A percentile compares a stretch with the other conserved stretches of the same genome.
Evolutionary conservation across 495 filamentous ascomycete species (phyloP).

Genomic region (Lophiostoma macrostomum): DNA sequence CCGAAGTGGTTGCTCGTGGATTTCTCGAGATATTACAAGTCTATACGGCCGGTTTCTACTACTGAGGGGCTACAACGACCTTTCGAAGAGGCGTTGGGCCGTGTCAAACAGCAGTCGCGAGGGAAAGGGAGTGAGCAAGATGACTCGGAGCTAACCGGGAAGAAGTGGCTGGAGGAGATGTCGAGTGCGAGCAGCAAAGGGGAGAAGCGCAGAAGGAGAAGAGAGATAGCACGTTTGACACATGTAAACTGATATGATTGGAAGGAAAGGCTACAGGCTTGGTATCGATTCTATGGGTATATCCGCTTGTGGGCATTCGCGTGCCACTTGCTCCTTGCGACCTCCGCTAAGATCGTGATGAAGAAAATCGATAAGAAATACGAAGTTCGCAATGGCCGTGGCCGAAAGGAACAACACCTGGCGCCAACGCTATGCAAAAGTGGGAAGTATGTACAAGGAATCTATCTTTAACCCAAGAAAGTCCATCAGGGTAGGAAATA

Average conservation of each 20-base stretch:
- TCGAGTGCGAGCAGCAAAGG: neutral
- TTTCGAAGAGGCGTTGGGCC: neutral
- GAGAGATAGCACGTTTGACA: neutral
- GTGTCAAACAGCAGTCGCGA: constrained; percentile 3
- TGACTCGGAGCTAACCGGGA: neutral
- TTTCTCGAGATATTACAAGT: neutral
- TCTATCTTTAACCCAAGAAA: neutral
- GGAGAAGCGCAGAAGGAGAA: neutral
- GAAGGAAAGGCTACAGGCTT: too few relatives aligned
- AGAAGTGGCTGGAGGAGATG: neutral
- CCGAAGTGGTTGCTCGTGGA: constrained; percentile 9
- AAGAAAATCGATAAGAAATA: neutral
- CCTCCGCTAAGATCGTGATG: neutral
- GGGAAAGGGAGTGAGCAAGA: neutral
- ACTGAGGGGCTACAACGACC: neutral
- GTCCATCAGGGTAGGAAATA: neutral
- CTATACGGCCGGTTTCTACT: too few relatives aligned
- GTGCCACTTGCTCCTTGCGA: neutral
- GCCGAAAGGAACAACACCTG: neutral
- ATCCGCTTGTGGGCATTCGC: neutral
- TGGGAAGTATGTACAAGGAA: neutral
- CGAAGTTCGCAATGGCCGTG: neutral
- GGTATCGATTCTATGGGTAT: constrained; percentile 1
- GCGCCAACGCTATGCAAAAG: constrained; percentile 10
- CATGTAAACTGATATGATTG: too few relatives aligned